Base-by-base conservation (phyloP, 768 basidiomycete species). In the Mycena vitilis region DNA sequence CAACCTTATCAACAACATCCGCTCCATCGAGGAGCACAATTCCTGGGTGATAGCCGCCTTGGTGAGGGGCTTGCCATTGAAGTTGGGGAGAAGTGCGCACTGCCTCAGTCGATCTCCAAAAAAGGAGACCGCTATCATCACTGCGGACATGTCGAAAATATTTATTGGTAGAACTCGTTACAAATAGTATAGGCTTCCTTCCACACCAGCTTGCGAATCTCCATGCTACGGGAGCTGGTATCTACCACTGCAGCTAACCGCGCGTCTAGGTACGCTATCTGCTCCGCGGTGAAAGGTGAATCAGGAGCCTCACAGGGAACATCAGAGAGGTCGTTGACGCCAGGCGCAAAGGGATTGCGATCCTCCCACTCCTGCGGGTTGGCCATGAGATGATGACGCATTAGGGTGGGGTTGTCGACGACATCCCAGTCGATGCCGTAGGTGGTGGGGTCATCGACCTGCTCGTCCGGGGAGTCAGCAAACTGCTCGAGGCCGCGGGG, bases 341-440 rank as follows among this genome's bases (percentile, higher is more conserved):
- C 38, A 1, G 40, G 49, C 2, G 60, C 38, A 36, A 68, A 68
- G 1, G 70, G 68, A 55, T 69, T 69, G 13, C 22, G 40, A 10
- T 66, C 63, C 7, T 45, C 56, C 56, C 58, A 56, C 15, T 63
- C 68, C 30, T 69, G 45, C 13, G 62, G 70, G 47, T 71, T 71
- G 42, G 69, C 34, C 16, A 48, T 16, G 16, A 56, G 53, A 10
- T 54, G 65, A 38, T 72, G 68, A 18, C 16, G 40, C 65, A 69
- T 61, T 6, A 72, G 57, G 13, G 34, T 4, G 20, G 56, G 44
- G 23, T 70, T 49, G 36, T 66, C 51, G 8, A 48, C 34, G 3
- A 47, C 70, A n/a, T 73, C 70, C 70, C 70, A 71, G 38, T 71
- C 66, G 20, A 71, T 63, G 25, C 73, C 71, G 44, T 70, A 72